These are phyloP conservation scores for Candida pseudofarinosa DNA, from an alignment of 805 yeast genomes.

Conservation along the genomic window DNA sequence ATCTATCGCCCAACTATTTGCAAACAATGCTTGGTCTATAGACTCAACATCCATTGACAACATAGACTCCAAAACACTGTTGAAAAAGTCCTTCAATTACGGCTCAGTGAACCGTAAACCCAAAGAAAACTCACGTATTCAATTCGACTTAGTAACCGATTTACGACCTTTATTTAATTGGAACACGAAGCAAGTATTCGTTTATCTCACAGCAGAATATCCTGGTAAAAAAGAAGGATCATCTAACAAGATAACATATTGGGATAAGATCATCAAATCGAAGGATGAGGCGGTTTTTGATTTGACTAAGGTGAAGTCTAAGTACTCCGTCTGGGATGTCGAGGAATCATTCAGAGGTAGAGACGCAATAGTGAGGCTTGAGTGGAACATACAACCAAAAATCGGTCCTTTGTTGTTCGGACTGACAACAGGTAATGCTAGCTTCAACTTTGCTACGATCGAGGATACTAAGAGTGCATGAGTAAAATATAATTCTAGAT, in stretches of 20 bases:
- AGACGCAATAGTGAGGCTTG: conserved; percentile 64
- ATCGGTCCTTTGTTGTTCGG: conserved; percentile 80
- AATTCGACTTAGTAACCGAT: conserved; percentile 72
- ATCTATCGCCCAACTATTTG: conserved; percentile 47
- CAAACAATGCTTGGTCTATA: conserved; percentile 41
- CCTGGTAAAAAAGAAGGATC: conserved; percentile 41
- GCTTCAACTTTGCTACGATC: conserved; percentile 29
- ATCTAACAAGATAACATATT: conserved; percentile 71
- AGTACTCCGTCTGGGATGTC: conserved; percentile 87
- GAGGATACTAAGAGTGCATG: conserved; percentile 10
- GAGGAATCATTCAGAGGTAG: conserved; percentile 57
- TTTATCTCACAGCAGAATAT: conserved; percentile 85
- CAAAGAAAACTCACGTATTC: conserved; percentile 70
- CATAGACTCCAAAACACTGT: conserved; percentile 33
- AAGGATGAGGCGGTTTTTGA: conserved; percentile 56
- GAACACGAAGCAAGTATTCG: conserved; percentile 97
- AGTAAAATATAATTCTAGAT: background rate
- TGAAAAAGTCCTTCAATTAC: conserved; percentile 55
- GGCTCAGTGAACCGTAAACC: conserved; percentile 66
- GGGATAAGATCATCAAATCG: conserved; percentile 78
- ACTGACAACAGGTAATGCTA: conserved; percentile 28
- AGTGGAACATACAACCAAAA: conserved; percentile 91
- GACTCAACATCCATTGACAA: conserved; percentile 35
- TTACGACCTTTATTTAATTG: conserved; percentile 81
- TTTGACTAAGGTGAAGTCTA: conserved; percentile 53